Conservation (phyloP, 129 eudicot genomes). For the Centella asiatica region DNA sequence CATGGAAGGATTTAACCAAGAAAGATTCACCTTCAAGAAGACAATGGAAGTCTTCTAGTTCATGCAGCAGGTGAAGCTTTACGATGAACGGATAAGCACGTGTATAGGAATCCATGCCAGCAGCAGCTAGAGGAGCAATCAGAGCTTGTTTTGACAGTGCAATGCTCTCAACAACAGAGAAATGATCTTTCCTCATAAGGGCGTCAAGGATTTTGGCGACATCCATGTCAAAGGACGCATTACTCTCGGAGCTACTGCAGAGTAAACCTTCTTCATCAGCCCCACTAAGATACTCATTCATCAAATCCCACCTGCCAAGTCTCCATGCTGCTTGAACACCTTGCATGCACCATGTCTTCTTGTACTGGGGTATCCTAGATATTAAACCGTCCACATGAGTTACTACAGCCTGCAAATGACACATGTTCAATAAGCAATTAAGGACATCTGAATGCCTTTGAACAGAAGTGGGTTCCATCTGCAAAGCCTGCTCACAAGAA, state of each 20-base stretch:
- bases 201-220: constrained; percentile 91
- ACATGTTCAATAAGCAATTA: constrained; percentile 87
- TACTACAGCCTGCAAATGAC: constrained; percentile 90
- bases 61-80: constrained; percentile 89
- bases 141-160: constrained; percentile 88
- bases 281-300: constrained; percentile 72
- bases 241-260: constrained; percentile 89
- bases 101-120: constrained; percentile 98
- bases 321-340: constrained; percentile 99
- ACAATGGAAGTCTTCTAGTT: constrained; percentile 76
- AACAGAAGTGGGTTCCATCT: constrained; percentile 93
- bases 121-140: constrained; percentile 98
- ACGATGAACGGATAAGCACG: constrained; percentile 96
- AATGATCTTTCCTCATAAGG: constrained; percentile 79
- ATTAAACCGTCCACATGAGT: constrained; percentile 96
- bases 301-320: constrained; percentile 97
- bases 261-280: constrained; percentile 92
- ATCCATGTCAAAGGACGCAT: constrained; percentile 90
- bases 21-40: constrained; percentile 82
- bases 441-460: constrained; percentile 96
- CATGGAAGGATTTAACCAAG: constrained; percentile 48
- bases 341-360: constrained; percentile 99
- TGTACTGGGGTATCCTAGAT: constrained; percentile 74
- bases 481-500: constrained; percentile 96
- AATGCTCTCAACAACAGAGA: constrained; percentile 66